These are phyloP conservation scores for Withania somnifera DNA, from an alignment of 305 asterid species.

Conservation along the genomic window DNA sequence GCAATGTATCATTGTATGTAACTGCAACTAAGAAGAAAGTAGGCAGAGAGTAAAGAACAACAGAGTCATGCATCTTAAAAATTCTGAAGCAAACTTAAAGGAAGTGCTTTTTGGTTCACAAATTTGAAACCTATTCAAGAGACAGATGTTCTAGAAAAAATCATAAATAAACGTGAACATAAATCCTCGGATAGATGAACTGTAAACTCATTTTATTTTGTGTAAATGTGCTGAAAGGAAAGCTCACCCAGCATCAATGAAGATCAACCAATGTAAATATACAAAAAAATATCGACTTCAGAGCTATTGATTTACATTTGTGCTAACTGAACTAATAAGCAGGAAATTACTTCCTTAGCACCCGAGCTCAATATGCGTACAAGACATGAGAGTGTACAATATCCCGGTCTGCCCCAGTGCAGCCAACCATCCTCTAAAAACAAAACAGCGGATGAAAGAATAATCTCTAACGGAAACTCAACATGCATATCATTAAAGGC, in stretches of 20 bases:
- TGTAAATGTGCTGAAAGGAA: background rate
- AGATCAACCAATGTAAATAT: background rate
- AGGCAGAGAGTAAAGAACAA: no score
- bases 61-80: background rate
- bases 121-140: background rate
- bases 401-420: background rate
- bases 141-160: background rate
- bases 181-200: background rate
- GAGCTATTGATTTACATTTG: conserved; percentile 3
- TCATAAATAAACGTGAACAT: background rate
- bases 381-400: background rate
- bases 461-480: background rate
- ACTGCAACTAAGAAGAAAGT: no score
- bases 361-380: background rate
- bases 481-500: background rate
- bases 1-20: background rate
- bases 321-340: background rate
- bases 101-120: background rate
- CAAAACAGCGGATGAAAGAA: background rate
- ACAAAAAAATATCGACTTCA: background rate
- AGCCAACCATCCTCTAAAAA: background rate
- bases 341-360: background rate
- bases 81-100: background rate
- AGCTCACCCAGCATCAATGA: background rate
- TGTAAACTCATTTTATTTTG: background rate